Evolutionary conservation across 352 stramenopile species (phyloP).

Genomic region (Globisporangium spiculum): DNA sequence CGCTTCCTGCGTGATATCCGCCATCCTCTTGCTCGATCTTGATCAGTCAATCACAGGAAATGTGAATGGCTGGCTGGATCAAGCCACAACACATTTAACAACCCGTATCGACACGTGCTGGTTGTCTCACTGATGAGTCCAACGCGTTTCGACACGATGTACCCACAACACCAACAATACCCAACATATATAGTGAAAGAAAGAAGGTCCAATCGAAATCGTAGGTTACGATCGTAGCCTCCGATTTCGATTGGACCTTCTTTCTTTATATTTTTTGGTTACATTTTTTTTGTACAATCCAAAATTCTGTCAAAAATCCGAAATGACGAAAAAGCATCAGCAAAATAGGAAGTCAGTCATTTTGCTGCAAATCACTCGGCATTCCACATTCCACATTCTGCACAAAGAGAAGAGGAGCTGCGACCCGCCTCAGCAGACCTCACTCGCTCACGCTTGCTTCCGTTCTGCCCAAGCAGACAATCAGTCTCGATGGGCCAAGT

Average conservation of each 20-base stretch:
- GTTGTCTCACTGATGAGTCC: not conserved
- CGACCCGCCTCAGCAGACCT: not conserved
- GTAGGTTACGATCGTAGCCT: no score
- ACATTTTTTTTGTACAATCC: no score
- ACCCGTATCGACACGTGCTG: not conserved
- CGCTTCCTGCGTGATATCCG: conserved; percentile 1
- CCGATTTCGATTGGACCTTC: no score
- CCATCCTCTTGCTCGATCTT: conserved; percentile 3
- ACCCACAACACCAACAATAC: not conserved
- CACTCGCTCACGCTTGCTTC: no score
- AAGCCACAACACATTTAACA: not conserved
- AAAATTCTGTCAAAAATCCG: no score
- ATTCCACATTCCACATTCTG: not conserved
- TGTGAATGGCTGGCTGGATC: conserved; percentile 5
- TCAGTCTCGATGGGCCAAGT: conserved; percentile 3
- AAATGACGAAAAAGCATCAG: not conserved
- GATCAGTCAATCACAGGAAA: conserved; percentile 2
- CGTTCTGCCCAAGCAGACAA: not conserved
- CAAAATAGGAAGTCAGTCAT: not conserved
- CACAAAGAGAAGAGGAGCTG: not conserved
- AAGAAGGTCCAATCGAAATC: no score
- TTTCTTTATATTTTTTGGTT: no score
- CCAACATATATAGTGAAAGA: not conserved
- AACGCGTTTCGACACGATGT: not conserved
- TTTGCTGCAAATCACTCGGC: not conserved